Conservation (phyloP, 2,329 filamentous ascomycete species). For the Eurotiales sp. region DNA sequence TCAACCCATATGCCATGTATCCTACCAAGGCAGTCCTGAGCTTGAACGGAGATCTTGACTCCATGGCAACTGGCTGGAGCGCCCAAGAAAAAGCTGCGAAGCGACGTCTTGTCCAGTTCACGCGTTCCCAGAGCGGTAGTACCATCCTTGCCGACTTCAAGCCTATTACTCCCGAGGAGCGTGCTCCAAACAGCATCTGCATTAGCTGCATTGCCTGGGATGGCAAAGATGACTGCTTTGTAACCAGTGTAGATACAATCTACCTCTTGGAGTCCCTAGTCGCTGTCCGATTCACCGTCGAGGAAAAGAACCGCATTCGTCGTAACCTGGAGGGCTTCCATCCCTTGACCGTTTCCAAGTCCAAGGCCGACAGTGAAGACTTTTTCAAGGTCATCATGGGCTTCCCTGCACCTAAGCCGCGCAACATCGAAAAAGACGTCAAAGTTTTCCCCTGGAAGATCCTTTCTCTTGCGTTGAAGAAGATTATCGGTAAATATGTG, state of each 20-base stretch:
- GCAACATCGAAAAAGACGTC: slow-evolving; percentile 98
- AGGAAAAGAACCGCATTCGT: slow-evolving; percentile 97
- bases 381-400: slow-evolving; percentile 99
- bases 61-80: slow-evolving; percentile 81
- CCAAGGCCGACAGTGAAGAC: slow-evolving; percentile 85
- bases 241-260: slow-evolving; percentile 96
- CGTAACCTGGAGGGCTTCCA: slow-evolving; percentile 93
- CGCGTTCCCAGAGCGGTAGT: slow-evolving; percentile 74
- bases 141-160: slow-evolving; percentile 78
- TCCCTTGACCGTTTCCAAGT: slow-evolving; percentile 88
- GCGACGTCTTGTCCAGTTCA: slow-evolving; percentile 84
- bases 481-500: slow-evolving; percentile 97
- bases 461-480: slow-evolving; percentile 80
- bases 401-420: slow-evolving; percentile 88
- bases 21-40: slow-evolving; percentile 81
- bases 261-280: slow-evolving; percentile 90
- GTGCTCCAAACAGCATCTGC: slow-evolving; percentile 79
- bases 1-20: slow-evolving; percentile 78
- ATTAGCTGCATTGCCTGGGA: slow-evolving; percentile 98
- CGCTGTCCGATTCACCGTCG: slow-evolving; percentile 81
- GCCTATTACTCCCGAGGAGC: slow-evolving; percentile 72
- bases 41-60: slow-evolving; percentile 77
- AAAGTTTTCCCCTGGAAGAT: slow-evolving; percentile 98
- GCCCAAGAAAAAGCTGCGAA: slow-evolving; percentile 74
- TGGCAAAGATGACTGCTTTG: slow-evolving; percentile 83